phyloP scores from a whole-genome alignment of 352 stramenopile species.

The Globisporangium recalcitrans region DNA sequence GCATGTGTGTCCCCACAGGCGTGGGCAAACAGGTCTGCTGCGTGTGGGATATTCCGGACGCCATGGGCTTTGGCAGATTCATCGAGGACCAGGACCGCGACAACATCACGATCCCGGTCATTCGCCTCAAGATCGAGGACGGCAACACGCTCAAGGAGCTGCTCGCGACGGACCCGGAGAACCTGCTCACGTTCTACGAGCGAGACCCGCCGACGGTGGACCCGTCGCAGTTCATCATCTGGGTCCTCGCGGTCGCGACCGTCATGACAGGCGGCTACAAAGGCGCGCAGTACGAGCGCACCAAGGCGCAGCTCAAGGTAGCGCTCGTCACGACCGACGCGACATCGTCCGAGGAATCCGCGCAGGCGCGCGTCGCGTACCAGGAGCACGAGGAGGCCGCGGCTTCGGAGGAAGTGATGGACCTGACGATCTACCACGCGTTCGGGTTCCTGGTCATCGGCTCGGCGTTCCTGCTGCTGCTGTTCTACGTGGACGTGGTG shows the following conservation, averaged over 20 bases:
- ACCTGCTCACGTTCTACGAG: constrained; percentile 55
- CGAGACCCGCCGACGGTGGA: constrained; percentile 53
- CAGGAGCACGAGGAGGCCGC: constrained; percentile 49
- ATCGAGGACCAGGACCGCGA: constrained; percentile 27
- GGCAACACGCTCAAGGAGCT: constrained; percentile 47
- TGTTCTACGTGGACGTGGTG: constrained; percentile 87
- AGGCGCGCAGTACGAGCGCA: constrained; percentile 55
- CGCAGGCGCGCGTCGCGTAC: constrained; percentile 43
- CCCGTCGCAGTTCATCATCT: constrained; percentile 67
- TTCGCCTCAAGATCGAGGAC: constrained; percentile 63
- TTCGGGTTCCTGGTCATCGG: constrained; percentile 88
- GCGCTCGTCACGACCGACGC: constrained; percentile 41
- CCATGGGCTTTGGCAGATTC: constrained; percentile 53
- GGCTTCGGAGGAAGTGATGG: constrained; percentile 67
- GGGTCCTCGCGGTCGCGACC: constrained; percentile 65
- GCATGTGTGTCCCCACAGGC: constrained; percentile 58
- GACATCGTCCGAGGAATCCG: constrained; percentile 45
- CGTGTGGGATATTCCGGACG: constrained; percentile 70
- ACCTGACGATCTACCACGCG: constrained; percentile 86
- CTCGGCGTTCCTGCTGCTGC: constrained; percentile 84
- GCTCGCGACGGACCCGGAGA: constrained; percentile 12
- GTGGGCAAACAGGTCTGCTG: constrained; percentile 61
- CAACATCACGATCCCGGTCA: constrained; percentile 57
- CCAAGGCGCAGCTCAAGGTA: constrained; percentile 50
- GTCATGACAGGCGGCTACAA: constrained; percentile 75